These are phyloP conservation scores for Blastocystis sp. DNA, from an alignment of 352 stramenopile genomes.

Conservation along the genomic window DNA sequence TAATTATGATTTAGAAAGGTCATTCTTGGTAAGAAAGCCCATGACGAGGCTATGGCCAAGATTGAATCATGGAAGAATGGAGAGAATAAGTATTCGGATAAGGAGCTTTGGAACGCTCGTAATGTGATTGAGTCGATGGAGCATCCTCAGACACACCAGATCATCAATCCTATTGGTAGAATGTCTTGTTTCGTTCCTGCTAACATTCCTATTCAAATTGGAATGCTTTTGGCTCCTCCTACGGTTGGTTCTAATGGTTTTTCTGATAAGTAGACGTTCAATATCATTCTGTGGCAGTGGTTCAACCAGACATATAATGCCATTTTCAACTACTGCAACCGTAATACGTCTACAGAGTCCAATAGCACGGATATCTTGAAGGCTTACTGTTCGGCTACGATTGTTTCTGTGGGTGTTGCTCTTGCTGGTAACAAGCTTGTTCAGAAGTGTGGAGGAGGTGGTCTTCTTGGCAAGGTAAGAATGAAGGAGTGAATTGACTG, in stretches of 20 bases:
- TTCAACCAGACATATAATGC: constrained; percentile 85
- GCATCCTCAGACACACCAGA: constrained; percentile 79
- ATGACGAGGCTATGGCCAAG: constrained; percentile 41
- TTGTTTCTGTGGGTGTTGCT: constrained; percentile 75
- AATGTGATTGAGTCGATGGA: constrained; percentile 63
- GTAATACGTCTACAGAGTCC: constrained; percentile 78
- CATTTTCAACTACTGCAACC: constrained; percentile 83
- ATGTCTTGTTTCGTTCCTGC: constrained; percentile 79
- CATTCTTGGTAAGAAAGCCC: constrained; percentile 5
- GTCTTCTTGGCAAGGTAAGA: constrained; percentile 67
- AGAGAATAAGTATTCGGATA: not conserved
- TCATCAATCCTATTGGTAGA: constrained; percentile 76
- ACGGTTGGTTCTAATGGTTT: not conserved
- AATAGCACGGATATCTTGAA: constrained; percentile 74
- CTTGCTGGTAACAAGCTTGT: constrained; percentile 75
- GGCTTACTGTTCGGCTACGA: constrained; percentile 74
- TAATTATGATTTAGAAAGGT: not conserved
- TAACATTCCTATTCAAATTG: constrained; percentile 76
- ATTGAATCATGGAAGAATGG: constrained; percentile 51
- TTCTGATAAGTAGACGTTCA: constrained; percentile 35
- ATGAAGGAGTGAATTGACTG: constrained; percentile 68
- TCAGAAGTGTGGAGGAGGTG: constrained; percentile 66
- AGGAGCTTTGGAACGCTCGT: constrained; percentile 58
- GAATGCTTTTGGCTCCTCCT: constrained; percentile 59
- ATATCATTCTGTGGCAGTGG: constrained; percentile 78